A percentile compares a stretch with the other conserved stretches of the same genome.
These are phyloP conservation scores for Thielaviopsis musarum DNA, from an alignment of 2,329 filamentous ascomycete genomes.

Conservation along the genomic window DNA sequence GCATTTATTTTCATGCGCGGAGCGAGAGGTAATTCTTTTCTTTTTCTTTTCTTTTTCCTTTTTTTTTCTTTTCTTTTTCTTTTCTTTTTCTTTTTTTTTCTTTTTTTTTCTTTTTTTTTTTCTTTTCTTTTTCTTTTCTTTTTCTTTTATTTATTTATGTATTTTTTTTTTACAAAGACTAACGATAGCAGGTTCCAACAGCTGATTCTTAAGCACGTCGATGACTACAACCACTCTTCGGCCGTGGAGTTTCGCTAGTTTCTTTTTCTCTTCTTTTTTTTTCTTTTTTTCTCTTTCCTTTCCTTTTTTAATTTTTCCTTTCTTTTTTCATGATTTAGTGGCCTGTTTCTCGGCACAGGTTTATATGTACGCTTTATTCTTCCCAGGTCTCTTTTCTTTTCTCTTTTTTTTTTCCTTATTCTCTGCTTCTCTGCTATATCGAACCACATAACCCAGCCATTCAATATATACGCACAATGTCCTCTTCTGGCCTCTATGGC, in stretches of 20 bases:
- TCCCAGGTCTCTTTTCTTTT: constrained; percentile 1
- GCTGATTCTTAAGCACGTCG: constrained; percentile 75
- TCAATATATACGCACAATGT: no score
- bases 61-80: no score
- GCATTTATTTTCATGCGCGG: constrained; percentile 95
- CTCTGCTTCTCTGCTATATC: constrained; percentile 1
- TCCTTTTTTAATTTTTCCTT: no score
- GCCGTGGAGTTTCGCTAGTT: constrained; percentile 59
- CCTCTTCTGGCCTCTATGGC: background rate
- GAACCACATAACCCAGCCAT: background rate
- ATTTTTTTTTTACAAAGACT: no score
- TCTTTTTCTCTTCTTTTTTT: constrained; percentile 7
- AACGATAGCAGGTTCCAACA: constrained; percentile 58
- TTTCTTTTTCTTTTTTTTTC: no score
- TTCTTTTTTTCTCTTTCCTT: no score
- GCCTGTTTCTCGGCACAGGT: background rate
- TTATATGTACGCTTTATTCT: background rate
- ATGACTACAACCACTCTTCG: constrained; percentile 66
- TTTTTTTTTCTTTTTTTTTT: no score
- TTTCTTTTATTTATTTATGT: no score
- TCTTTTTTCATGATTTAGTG: background rate
- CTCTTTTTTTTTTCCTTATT: constrained; percentile 1
- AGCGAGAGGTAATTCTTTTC: constrained; percentile 98
- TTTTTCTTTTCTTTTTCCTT: no score
- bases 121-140: no score